Evolutionary conservation across 306 rosid species (phyloP).

Genomic region (Luffa aegyptiaca): DNA sequence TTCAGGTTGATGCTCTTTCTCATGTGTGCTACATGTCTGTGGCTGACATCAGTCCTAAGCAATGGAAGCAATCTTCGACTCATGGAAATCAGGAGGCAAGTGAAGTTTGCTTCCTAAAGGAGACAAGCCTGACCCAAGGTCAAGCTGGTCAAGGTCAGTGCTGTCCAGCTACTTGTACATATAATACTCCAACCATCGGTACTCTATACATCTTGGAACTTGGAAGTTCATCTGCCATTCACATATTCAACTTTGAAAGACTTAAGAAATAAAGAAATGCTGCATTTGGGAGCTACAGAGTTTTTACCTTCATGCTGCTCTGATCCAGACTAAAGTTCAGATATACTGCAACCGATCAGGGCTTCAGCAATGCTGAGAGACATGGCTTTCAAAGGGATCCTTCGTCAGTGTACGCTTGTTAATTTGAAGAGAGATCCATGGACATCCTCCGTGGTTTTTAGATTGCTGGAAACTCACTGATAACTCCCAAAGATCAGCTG

Average conservation of each 20-base stretch:
- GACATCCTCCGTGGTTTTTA: background rate
- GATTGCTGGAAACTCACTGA: background rate
- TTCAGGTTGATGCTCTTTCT: slow-evolving; percentile 14
- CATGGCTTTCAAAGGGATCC: slow-evolving; percentile 18
- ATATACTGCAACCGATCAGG: background rate
- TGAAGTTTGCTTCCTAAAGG: slow-evolving; percentile 9
- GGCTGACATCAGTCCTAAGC: slow-evolving; percentile 17
- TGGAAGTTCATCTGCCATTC: slow-evolving; percentile 15
- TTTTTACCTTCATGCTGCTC: background rate
- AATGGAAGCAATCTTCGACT: slow-evolving; percentile 10
- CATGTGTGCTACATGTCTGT: background rate
- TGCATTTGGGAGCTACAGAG: background rate
- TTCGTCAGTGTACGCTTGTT: background rate
- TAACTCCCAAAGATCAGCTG: slow-evolving; percentile 4
- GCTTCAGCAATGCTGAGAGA: slow-evolving; percentile 4
- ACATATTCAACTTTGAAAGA: slow-evolving; percentile 11
- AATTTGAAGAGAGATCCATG: background rate
- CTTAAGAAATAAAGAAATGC: slow-evolving; percentile 17
- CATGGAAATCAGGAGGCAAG: slow-evolving; percentile 11
- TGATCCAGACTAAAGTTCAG: background rate
- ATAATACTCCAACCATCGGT: slow-evolving; percentile 6
- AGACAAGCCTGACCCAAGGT: slow-evolving; percentile 10
- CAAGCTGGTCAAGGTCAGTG: slow-evolving; percentile 13
- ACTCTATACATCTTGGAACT: slow-evolving; percentile 13
- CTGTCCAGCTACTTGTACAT: slow-evolving; percentile 19